phyloP scores from a whole-genome alignment of 306 rosid species.

The Vigna radiata region DNA sequence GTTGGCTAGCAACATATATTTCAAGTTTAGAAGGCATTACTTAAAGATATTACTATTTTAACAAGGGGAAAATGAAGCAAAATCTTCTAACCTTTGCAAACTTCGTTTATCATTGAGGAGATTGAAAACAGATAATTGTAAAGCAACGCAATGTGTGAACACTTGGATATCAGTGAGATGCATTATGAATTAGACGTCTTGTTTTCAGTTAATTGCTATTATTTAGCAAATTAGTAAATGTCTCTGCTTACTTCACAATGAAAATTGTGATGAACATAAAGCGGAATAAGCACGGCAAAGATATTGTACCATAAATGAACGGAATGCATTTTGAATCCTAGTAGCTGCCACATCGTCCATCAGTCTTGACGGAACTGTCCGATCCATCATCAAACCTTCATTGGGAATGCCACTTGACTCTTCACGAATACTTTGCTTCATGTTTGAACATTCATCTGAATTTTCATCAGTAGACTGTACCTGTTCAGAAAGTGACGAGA shows the following conservation, averaged over 20 bases:
- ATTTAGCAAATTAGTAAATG: conserved; percentile 21
- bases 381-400: conserved; percentile 44
- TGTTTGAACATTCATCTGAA: conserved; percentile 37
- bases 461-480: conserved; percentile 42
- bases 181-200: neutral
- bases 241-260: neutral
- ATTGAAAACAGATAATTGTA: neutral
- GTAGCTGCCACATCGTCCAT: conserved; percentile 66
- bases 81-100: neutral
- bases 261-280: neutral
- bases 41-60: too few species aligned
- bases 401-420: conserved; percentile 47
- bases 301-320: conserved; percentile 59
- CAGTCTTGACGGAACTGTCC: conserved; percentile 46
- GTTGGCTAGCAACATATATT: too few species aligned
- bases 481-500: conserved; percentile 43
- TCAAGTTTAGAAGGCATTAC: too few species aligned
- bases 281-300: neutral
- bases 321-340: conserved; percentile 78
- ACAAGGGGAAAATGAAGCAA: neutral
- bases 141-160: neutral
- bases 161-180: neutral
- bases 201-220: conserved; percentile 17
- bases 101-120: neutral
- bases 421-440: conserved; percentile 35